Evolutionary conservation across 495 filamentous ascomycete species (phyloP).

Genomic region (Penicillium fimorum): DNA sequence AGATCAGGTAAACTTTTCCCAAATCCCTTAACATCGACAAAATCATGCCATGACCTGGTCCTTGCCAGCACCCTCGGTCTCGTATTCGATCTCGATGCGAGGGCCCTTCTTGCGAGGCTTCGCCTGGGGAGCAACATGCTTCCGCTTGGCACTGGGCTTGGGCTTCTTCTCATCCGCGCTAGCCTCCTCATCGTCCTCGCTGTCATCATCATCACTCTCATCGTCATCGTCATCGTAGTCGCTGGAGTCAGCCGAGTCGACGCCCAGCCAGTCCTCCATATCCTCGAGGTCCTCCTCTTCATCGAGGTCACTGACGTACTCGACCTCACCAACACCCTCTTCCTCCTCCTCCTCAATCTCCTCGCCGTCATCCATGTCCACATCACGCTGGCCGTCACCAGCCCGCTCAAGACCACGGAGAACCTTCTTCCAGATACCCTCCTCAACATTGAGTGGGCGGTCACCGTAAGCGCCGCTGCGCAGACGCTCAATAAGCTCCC

Average conservation of each 20-base stretch:
- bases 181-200: slow-evolving; percentile 33
- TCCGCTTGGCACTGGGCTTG: slow-evolving; percentile 63
- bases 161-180: slow-evolving; percentile 50
- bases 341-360: slow-evolving; percentile 67
- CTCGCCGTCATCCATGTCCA: slow-evolving; percentile 88
- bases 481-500: slow-evolving; percentile 89
- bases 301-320: slow-evolving; percentile 78
- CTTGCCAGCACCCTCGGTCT: slow-evolving; percentile 56
- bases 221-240: slow-evolving; percentile 53
- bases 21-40: slow-evolving; percentile 12
- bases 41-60: slow-evolving; percentile 46
- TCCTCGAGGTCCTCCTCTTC: slow-evolving; percentile 67
- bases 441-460: slow-evolving; percentile 88
- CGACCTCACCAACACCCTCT: slow-evolving; percentile 73
- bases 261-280: slow-evolving; percentile 72
- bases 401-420: slow-evolving; percentile 82
- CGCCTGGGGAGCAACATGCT: slow-evolving; percentile 56
- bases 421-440: slow-evolving; percentile 96
- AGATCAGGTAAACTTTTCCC: slow-evolving; percentile 34
- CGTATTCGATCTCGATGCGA: slow-evolving; percentile 69
- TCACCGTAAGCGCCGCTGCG: slow-evolving; percentile 94
- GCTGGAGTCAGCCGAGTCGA: slow-evolving; percentile 55
- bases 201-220: slow-evolving; percentile 50
- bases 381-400: slow-evolving; percentile 80
- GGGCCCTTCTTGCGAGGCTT: slow-evolving; percentile 68